Percentiles rank a stretch among this genome's conserved stretches.
Conservation (phyloP, 2,329 filamentous ascomycete genomes). For the Leptographium galeiforme region DNA sequence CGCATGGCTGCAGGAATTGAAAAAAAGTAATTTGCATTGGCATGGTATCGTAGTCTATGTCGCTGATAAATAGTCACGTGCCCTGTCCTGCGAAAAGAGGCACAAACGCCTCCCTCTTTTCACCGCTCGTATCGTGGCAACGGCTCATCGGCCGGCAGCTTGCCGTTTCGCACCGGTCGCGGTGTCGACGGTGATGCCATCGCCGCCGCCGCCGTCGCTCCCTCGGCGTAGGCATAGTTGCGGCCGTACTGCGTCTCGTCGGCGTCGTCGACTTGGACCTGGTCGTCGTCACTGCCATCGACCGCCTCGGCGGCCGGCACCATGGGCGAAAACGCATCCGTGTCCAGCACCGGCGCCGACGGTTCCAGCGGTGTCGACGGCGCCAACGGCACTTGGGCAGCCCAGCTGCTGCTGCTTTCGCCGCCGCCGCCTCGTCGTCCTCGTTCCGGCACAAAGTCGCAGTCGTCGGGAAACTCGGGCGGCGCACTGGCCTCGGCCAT, state of each 20-base stretch:
- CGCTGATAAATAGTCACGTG: background rate
- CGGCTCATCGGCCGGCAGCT: slow-evolving; percentile 11
- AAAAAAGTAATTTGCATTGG: no score
- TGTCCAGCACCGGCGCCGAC: slow-evolving; percentile 34
- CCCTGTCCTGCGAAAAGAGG: no score
- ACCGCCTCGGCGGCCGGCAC: background rate
- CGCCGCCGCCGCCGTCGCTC: background rate
- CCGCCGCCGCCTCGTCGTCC: slow-evolving; percentile 10
- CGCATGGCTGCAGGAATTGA: background rate
- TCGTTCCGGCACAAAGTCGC: slow-evolving; percentile 21
- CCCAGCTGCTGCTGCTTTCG: slow-evolving; percentile 13
- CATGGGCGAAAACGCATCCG: background rate
- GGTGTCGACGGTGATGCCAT: background rate
- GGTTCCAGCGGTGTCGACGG: slow-evolving; percentile 21
- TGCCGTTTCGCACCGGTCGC: background rate
- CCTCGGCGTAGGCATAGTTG: slow-evolving; percentile 12
- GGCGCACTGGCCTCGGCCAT: slow-evolving; percentile 52
- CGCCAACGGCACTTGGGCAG: slow-evolving; percentile 1
- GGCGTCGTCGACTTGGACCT: background rate
- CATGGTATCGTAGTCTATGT: background rate
- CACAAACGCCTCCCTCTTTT: background rate
- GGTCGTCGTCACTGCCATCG: background rate
- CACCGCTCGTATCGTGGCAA: slow-evolving; percentile 19
- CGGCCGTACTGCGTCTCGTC: slow-evolving; percentile 14
- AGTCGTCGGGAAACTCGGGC: slow-evolving; percentile 41